These are phyloP conservation scores for Alternaria longipes DNA, from an alignment of 2,329 filamentous ascomycete genomes.

Conservation along the genomic window DNA sequence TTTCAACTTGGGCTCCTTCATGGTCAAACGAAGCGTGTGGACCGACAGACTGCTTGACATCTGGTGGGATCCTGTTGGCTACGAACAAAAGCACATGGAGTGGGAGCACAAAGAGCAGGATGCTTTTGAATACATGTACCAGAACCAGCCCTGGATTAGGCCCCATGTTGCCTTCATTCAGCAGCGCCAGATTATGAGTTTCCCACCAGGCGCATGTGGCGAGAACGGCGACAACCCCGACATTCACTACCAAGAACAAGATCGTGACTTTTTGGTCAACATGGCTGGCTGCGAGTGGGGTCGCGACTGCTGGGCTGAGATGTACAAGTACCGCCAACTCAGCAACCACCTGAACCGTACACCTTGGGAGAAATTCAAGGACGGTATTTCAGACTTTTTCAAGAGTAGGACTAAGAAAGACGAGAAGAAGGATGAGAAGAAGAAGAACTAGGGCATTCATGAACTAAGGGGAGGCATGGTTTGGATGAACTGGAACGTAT, in stretches of 20 bases:
- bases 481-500: slow-evolving; percentile 11
- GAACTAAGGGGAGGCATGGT: background rate
- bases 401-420: slow-evolving; percentile 43
- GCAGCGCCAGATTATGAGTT: slow-evolving; percentile 93
- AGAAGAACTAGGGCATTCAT: slow-evolving; percentile 20
- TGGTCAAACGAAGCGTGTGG: slow-evolving; percentile 85
- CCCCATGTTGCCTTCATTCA: slow-evolving; percentile 88
- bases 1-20: slow-evolving; percentile 97
- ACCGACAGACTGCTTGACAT: slow-evolving; percentile 90
- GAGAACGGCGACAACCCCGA: slow-evolving; percentile 76
- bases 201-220: slow-evolving; percentile 87
- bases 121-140: slow-evolving; percentile 90
- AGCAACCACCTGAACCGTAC: slow-evolving; percentile 90
- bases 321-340: slow-evolving; percentile 92
- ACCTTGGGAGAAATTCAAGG: slow-evolving; percentile 74
- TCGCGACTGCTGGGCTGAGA: slow-evolving; percentile 96
- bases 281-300: slow-evolving; percentile 99
- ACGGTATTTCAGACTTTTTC: slow-evolving; percentile 54
- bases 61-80: slow-evolving; percentile 98
- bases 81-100: slow-evolving; percentile 98
- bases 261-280: slow-evolving; percentile 93
- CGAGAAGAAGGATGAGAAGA: slow-evolving; percentile 26
- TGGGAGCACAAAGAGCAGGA: slow-evolving; percentile 99
- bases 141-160: slow-evolving; percentile 89
- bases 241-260: slow-evolving; percentile 85